phyloP scores from a whole-genome alignment of 1,284 basidiomycete species.

The Porogramme epimiltina region DNA sequence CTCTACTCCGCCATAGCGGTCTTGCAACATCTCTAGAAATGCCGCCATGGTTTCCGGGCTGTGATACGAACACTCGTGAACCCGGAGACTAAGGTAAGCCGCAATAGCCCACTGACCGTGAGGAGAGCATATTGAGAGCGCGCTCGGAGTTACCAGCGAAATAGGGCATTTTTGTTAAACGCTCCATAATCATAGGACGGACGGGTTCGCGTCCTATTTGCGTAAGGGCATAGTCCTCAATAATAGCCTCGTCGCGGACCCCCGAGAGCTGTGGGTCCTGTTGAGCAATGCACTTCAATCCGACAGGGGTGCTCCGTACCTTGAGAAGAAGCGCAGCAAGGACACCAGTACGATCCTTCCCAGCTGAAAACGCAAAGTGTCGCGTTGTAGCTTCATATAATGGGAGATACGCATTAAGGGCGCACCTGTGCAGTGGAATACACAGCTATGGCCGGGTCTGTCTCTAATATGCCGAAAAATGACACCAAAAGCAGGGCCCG shows the following conservation, averaged over 20 bases:
- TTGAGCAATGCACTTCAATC: not conserved
- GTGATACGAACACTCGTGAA: too few relatives aligned
- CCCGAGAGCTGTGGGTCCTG: constrained; percentile 60
- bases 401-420: not conserved
- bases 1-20: constrained; percentile 69
- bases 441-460: constrained; percentile 57
- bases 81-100: too few relatives aligned
- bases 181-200: constrained; percentile 64
- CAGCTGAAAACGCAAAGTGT: constrained; percentile 39
- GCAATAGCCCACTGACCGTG: too few relatives aligned
- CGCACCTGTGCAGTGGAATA: constrained; percentile 77
- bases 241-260: constrained; percentile 61
- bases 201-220: constrained; percentile 76
- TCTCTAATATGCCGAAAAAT: constrained; percentile 74
- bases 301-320: constrained; percentile 37
- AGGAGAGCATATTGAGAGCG: constrained; percentile 77
- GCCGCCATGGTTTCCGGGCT: constrained; percentile 75
- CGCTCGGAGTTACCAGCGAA: constrained; percentile 73
- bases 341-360: constrained; percentile 81
- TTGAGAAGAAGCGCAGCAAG: constrained; percentile 71
- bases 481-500: constrained; percentile 59
- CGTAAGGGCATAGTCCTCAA: constrained; percentile 75
- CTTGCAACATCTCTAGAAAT: constrained; percentile 58
- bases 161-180: constrained; percentile 66
- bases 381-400: not conserved